Conservation (phyloP, 108 stramenopile genomes). For the Poteriospumella lacustris region DNA sequence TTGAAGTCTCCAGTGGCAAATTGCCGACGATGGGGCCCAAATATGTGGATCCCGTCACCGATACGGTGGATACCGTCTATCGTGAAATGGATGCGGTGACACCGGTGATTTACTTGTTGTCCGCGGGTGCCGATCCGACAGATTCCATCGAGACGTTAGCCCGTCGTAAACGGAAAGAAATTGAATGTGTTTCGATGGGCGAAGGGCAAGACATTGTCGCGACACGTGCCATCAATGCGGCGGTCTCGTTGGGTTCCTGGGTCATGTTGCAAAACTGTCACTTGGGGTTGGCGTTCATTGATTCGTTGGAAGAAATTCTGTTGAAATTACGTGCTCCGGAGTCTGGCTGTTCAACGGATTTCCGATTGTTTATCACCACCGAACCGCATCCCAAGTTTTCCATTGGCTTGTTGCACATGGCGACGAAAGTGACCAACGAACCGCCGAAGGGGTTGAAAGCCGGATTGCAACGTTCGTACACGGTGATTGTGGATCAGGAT, state of each 20-base stretch:
- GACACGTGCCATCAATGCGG: conserved; percentile 30
- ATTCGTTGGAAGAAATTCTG: conserved; percentile 33
- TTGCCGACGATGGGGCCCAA: conserved; percentile 50
- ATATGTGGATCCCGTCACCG: conserved; percentile 53
- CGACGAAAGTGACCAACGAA: conserved; percentile 52
- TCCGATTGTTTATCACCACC: conserved; percentile 43
- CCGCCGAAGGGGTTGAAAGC: conserved; percentile 50
- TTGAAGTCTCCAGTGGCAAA: conserved; percentile 41
- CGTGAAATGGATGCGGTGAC: conserved; percentile 39
- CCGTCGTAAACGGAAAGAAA: conserved; percentile 44
- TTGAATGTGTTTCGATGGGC: conserved; percentile 58
- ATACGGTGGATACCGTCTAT: conserved; percentile 52
- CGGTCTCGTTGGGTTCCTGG: conserved; percentile 34
- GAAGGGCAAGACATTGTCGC: conserved; percentile 56
- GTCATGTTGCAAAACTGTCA: conserved; percentile 49
- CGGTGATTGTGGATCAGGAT: conserved; percentile 50
- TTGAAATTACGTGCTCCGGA: conserved; percentile 11
- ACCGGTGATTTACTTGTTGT: conserved; percentile 57
- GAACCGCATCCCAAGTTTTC: conserved; percentile 44
- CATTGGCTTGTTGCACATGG: conserved; percentile 42
- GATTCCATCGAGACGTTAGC: conserved; percentile 53
- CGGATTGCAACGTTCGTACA: conserved; percentile 40
- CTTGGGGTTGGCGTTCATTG: conserved; percentile 46
- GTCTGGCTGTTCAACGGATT: conserved; percentile 25
- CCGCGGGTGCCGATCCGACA: conserved; percentile 63